Base-by-base conservation (phyloP, 257 asterid genomes). In the Rauvolfia tetraphylla region DNA sequence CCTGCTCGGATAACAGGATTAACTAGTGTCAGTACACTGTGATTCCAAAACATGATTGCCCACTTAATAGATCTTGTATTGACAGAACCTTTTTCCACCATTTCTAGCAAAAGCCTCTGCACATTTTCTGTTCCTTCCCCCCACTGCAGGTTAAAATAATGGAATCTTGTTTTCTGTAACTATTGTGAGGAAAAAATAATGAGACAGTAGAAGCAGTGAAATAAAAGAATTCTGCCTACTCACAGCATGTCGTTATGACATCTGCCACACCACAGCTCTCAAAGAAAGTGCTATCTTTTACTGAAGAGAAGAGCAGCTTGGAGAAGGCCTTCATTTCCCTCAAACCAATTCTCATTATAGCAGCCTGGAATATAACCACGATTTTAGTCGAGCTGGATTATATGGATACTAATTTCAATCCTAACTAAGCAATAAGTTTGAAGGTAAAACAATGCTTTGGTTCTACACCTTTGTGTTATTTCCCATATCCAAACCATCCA, bases 251-350 rank as follows among this genome's bases (percentile, higher is more conserved):
- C 70, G 98, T 93, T 75, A 93, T 91, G 46, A 93, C 85, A 87
- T 93, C 98, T 44, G 98, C 98, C 57, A 93, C 92, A 34, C 97
- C 98, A 74, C 98, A 93, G 89, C 98, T 93, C 88, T 93, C 98
- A 65, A 93, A 91, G 88, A 93, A 93, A 58, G 98, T 93, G 77
- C 81, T 93, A 51, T 93, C 98, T 87, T 90, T 87, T 49, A 93
- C 98, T 5, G 97, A 90, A 70, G 95, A 90, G 83, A 91, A 93
- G 49, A 93, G 85, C 34, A 91, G 86, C 83, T 93, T 93, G 33
- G 98, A 91, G 49, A 93, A 83, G 65, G 98, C 96, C 90, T 86
- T 93, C 98, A 93, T 93, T 84, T 93, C 97, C 79, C 91, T 82
- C 85, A 93, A 84, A 73, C 98, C 98, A 76, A 91, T 90, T 83